Base-by-base conservation (phyloP, 352 stramenopile species). In the Pythium diclinum region DNA sequence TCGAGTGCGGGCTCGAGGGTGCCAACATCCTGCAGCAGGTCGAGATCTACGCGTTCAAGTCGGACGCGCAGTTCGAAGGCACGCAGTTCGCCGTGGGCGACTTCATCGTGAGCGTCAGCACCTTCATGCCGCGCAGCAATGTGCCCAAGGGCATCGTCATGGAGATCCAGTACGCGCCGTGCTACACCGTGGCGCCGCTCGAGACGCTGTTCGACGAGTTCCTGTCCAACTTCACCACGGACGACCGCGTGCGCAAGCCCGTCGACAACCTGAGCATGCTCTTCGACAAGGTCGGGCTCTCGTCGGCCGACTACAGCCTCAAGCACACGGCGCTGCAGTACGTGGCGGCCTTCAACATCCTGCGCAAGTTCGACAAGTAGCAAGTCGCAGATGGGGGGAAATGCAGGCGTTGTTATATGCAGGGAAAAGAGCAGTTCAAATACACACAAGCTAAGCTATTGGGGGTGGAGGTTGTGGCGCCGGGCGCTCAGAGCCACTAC, bases 11-110 rank as follows among this genome's bases (percentile, higher is more conserved):
- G 0, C 73, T 95, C 42, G 86, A 95, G 34, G 86, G 86, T 53
- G 85, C 86, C 32, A 93, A 87, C 47, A 93, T 95, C 59, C 69
- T 95, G 40, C 86, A 95, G 69, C 86, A 95, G 55, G 84, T 93
- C 51, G 86, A 95, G 71, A 95, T 95, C 68, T 95, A 95, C 69
- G 81, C 85, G 23, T 91, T 91, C 74, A 95, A 95, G 68, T 92
- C 83, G 38, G 83, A 95, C 56, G 86, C 84, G 11, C 85, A 95
- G 68, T 95, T 95, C 62, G 86, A 95, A 78, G 86, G 86, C 28
- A 88, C 84, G 53, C 83, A 91, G 65, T 95, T 88, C 65, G 69
- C 77, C n/a, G 76, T 95, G 34, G 86, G 86, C 11, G 86, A 95
- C 71, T 95, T 95, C 58, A 71, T 87, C 23, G 83, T 95, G 60